Percentiles rank a stretch among this genome's conserved stretches.
These are phyloP conservation scores for Globisporangium yorkense DNA, from an alignment of 352 stramenopile species.

Conservation along the genomic window DNA sequence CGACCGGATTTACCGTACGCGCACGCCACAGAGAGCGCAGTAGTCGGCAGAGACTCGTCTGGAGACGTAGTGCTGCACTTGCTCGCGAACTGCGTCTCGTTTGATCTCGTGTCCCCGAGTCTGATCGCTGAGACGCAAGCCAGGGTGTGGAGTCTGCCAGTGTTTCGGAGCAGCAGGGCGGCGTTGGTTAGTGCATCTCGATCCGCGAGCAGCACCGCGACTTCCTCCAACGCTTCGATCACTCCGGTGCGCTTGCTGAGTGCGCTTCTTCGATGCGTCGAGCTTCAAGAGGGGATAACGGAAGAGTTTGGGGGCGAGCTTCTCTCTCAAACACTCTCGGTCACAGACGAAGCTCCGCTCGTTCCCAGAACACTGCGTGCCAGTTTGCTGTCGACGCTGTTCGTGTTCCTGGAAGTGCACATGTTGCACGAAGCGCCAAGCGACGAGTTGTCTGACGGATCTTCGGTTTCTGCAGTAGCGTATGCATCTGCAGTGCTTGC, in stretches of 20 bases:
- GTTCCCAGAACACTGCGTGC: conserved; percentile 4
- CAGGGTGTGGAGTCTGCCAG: conserved; percentile 39
- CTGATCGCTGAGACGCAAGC: conserved; percentile 24
- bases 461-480: conserved; percentile 23
- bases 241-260: conserved; percentile 13
- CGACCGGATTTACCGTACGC: conserved; percentile 48
- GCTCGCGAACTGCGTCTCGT: conserved; percentile 39
- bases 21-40: conserved; percentile 37
- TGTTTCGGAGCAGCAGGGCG: conserved; percentile 19
- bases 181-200: conserved; percentile 6
- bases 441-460: conserved; percentile 2
- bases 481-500: conserved; percentile 32
- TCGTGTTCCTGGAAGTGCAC: conserved; percentile 10
- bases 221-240: conserved; percentile 7
- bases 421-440: conserved; percentile 2
- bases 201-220: conserved; percentile 1
- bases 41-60: conserved; percentile 30
- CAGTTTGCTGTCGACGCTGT: conserved; percentile 8
- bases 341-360: not conserved
- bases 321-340: not conserved
- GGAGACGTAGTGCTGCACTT: conserved; percentile 48
- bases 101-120: conserved; percentile 28
- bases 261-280: conserved; percentile 13
- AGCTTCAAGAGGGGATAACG: conserved; percentile 8
- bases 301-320: not conserved